Evolutionary conservation across 2,329 filamentous ascomycete species (phyloP).

Genomic region (Ophiostoma sp.): DNA sequence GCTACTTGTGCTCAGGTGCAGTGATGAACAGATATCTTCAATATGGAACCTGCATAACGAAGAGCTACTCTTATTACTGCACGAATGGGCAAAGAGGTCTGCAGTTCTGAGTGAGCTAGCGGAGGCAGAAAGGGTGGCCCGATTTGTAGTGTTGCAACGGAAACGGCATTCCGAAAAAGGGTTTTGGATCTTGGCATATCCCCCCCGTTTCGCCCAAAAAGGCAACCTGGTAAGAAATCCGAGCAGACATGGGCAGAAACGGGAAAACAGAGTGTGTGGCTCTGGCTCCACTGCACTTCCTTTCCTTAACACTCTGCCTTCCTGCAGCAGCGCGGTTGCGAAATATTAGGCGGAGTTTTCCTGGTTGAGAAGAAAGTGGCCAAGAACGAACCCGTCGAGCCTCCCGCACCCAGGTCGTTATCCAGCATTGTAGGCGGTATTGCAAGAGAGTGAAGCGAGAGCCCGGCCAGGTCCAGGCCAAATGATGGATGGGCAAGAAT

Average conservation of each 20-base stretch:
- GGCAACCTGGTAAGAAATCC: neutral
- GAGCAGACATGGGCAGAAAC: neutral
- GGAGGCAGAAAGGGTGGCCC: neutral
- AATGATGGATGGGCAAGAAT: neutral
- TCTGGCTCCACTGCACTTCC: neutral
- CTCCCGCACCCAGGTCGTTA: conserved; percentile 4
- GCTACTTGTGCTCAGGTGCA: no score
- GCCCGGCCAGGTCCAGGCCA: neutral
- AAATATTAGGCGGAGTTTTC: neutral
- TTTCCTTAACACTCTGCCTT: neutral
- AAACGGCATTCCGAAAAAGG: conserved; percentile 24
- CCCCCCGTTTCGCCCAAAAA: conserved; percentile 14
- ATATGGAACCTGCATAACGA: neutral
- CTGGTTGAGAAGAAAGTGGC: neutral
- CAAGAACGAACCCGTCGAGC: neutral
- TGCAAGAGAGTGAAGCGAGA: neutral
- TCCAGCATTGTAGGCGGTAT: neutral
- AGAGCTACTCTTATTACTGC: neutral
- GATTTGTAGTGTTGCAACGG: conserved; percentile 12
- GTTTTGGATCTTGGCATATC: conserved; percentile 19
- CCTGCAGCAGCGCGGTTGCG: neutral
- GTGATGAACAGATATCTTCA: neutral
- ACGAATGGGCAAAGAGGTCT: neutral
- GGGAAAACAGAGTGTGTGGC: no score
- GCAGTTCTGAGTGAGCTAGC: neutral